phyloP scores from a whole-genome alignment of 179 eudicot genomes.

The Spinacia oleracea region DNA sequence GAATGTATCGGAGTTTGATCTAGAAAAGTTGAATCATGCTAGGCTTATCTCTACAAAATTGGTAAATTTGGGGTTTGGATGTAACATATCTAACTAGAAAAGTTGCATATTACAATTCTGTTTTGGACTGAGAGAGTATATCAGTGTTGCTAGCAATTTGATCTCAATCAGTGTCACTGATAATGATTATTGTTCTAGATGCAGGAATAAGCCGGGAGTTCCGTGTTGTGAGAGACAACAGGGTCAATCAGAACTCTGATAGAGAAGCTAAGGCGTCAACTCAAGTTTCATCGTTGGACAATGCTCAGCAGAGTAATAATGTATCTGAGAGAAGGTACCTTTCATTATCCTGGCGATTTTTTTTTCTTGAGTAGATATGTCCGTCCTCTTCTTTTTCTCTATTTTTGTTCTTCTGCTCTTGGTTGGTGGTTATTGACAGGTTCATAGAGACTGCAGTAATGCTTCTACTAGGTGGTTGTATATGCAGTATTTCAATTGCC shows the following conservation, averaged over 20 bases:
- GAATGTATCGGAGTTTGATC: background rate
- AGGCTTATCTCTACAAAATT: background rate
- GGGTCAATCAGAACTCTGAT: constrained; percentile 50
- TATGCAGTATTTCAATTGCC: background rate
- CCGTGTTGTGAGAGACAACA: constrained; percentile 92
- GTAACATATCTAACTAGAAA: too few species aligned
- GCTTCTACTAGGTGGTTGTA: background rate
- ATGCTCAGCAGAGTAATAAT: constrained; percentile 32
- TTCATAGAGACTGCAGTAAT: background rate
- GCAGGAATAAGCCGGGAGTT: constrained; percentile 66
- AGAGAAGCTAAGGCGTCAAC: constrained; percentile 45
- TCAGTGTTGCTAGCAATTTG: background rate
- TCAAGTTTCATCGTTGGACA: constrained; percentile 38
- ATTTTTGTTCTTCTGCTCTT: background rate
- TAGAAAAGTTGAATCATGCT: background rate
- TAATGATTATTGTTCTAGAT: constrained; percentile 12
- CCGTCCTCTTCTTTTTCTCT: background rate
- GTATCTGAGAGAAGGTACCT: constrained; percentile 56
- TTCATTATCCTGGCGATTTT: background rate
- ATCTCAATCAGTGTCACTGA: background rate
- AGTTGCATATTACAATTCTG: too few species aligned
- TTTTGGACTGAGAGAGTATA: background rate
- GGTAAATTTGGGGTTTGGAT: background rate
- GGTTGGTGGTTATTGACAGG: background rate
- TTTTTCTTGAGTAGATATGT: background rate